phyloP scores from a whole-genome alignment of 1,139 yeast species.

The Taphrina wiesneri region DNA sequence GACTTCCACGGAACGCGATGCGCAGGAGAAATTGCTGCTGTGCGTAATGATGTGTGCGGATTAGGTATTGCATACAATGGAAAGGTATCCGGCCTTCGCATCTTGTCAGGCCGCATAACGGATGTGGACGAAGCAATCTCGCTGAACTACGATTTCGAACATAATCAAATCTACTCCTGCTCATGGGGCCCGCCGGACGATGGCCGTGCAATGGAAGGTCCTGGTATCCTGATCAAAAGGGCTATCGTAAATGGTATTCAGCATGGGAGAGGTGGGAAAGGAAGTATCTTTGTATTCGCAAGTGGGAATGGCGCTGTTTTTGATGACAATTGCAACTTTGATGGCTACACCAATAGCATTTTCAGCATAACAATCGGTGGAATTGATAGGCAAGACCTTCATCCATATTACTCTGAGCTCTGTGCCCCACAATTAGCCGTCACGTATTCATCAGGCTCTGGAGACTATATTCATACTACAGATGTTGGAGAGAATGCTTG shows the following conservation, averaged over 20 bases:
- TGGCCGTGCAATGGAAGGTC: constrained; percentile 82
- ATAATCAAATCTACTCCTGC: constrained; percentile 89
- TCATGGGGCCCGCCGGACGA: constrained; percentile 99
- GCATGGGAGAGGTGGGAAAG: constrained; percentile 78
- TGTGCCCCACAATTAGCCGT: constrained; percentile 97
- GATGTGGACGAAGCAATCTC: constrained; percentile 91
- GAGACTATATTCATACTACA: constrained; percentile 87
- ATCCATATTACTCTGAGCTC: constrained; percentile 86
- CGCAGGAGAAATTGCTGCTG: constrained; percentile 96
- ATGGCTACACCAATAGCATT: constrained; percentile 95
- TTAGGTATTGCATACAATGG: constrained; percentile 90
- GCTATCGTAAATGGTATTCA: constrained; percentile 84
- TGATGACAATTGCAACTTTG: constrained; percentile 92
- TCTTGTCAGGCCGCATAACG: constrained; percentile 75
- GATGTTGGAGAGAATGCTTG: constrained; percentile 71
- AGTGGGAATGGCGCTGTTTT: constrained; percentile 87
- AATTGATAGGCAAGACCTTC: constrained; percentile 77
- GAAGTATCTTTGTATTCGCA: constrained; percentile 91
- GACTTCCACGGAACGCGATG: constrained; percentile 97
- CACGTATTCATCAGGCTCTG: constrained; percentile 88
- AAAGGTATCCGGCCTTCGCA: constrained; percentile 85
- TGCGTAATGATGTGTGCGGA: constrained; percentile 80
- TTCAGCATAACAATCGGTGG: constrained; percentile 96
- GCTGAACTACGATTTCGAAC: constrained; percentile 70
- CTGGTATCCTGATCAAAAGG: constrained; percentile 71